These are phyloP conservation scores for Ulota crispa DNA, from an alignment of 225 moss, liverwort and hornwort species.

Conservation along the genomic window DNA sequence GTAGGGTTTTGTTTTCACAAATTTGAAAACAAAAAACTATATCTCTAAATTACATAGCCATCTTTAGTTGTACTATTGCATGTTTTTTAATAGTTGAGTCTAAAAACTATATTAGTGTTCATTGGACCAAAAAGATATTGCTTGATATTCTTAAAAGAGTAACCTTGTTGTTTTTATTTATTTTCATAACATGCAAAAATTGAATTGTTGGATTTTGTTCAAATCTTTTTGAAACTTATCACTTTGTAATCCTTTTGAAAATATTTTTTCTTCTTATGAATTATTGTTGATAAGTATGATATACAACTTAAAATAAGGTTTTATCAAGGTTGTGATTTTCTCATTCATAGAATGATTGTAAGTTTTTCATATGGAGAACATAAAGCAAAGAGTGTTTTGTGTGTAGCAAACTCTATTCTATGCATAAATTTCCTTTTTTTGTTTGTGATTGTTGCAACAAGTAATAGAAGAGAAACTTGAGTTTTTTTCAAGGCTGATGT, in stretches of 20 bases:
- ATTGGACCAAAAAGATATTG: neutral
- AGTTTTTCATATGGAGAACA: neutral
- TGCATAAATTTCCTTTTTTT: neutral
- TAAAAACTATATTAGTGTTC: neutral
- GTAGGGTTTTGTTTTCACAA: accelerated
- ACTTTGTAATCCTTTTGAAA: neutral
- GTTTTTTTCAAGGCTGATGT: neutral
- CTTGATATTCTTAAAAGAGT: neutral
- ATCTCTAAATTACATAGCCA: neutral
- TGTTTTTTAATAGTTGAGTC: neutral
- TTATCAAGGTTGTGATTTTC: neutral
- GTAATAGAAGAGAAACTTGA: slow-evolving; percentile 20
- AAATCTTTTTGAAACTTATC: neutral
- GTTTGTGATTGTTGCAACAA: neutral
- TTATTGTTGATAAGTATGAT: neutral
- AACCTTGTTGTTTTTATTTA: neutral
- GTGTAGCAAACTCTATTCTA: neutral
- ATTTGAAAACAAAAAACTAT: neutral
- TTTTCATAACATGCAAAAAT: neutral
- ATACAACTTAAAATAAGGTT: neutral
- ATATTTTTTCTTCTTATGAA: neutral
- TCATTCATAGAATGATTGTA: neutral
- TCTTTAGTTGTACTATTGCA: neutral
- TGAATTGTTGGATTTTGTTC: neutral
- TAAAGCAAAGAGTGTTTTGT: neutral